Base-by-base conservation (phyloP, 345 rosid species). In the Corymbia maculata region DNA sequence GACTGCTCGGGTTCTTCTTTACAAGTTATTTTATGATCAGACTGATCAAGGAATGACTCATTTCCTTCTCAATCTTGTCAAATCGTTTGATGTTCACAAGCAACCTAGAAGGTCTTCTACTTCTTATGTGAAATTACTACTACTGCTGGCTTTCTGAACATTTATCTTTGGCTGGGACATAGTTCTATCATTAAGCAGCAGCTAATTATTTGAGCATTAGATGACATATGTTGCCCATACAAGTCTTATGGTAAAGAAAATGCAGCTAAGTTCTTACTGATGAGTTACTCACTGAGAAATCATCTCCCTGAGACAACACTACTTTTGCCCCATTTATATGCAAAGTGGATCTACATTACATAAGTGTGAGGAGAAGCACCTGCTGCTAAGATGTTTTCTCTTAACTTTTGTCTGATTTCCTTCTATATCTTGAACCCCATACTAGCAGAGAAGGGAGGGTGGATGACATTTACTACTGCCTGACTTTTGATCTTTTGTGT, bases 41-140 rank as follows among this genome's bases (percentile, higher is more conserved):
- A 96, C 99, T 89, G 98, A 97, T 89, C 93, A 97, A 94, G 98
- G 99, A 86, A 93, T 97, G 98, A 96, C 97, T 87, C 98, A 96
- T 85, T 97, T 97, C 94, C 93, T 98, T 87, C 93, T 98, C 90
- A 95, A 93, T 92, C 94, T 91, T 91, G 92, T 97, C 91, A 97
- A 93, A 90, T 91, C 92, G 68, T 97, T 97, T 91, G 95, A 98
- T 92, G 92, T 91, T 79, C 97, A 93, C 91, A 97, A 95, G 90
- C 99, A 96, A 92, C 93, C 98, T 87, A 97, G 92, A 94, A 98
- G 98, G 98, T 98, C 89, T 87, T 88, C 42, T 89, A 57, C 79
- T 88, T 22, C 68, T 82, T 90, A 44, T 88, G 57, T 59, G 82
- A 70, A 70, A 75, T 75, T 75, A 19, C 82, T 19, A 75, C 82